These are phyloP conservation scores for Penicillium verhagenii DNA, from an alignment of 495 filamentous ascomycete species.

Conservation along the genomic window DNA sequence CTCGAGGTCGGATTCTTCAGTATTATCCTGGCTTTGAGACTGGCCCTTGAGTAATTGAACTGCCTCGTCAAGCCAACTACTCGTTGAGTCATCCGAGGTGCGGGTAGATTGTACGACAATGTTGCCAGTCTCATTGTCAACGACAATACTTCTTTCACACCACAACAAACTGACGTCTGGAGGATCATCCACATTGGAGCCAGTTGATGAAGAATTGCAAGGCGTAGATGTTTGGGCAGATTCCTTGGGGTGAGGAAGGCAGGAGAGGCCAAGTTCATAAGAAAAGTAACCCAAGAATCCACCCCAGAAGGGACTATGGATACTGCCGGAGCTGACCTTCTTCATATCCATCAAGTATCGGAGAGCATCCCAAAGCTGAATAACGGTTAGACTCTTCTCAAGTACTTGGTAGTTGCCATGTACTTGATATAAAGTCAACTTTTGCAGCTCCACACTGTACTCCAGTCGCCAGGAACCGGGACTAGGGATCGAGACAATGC, in stretches of 20 bases:
- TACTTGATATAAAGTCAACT: slow-evolving; percentile 25
- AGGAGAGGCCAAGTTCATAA: slow-evolving; percentile 76
- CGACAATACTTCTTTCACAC: slow-evolving; percentile 74
- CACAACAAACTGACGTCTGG: slow-evolving; percentile 78
- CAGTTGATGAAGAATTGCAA: not conserved
- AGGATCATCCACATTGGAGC: slow-evolving; percentile 36
- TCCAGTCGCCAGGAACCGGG: slow-evolving; percentile 44
- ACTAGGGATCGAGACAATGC: slow-evolving; percentile 42
- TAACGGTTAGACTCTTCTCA: slow-evolving; percentile 28
- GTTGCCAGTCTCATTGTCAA: slow-evolving; percentile 65
- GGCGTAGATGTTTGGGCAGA: slow-evolving; percentile 6
- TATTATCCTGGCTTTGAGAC: not conserved
- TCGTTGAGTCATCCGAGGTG: slow-evolving; percentile 33
- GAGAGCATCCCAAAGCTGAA: slow-evolving; percentile 43
- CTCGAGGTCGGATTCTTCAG: slow-evolving; percentile 15
- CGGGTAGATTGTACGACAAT: slow-evolving; percentile 64
- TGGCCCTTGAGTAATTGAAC: slow-evolving; percentile 21
- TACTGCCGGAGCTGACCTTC: slow-evolving; percentile 41
- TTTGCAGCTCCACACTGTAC: slow-evolving; percentile 29
- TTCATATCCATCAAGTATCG: slow-evolving; percentile 55
- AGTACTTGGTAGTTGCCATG: slow-evolving; percentile 3
- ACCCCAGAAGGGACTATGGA: slow-evolving; percentile 70
- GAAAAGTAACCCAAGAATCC: slow-evolving; percentile 88
- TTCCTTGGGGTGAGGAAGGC: slow-evolving; percentile 37
- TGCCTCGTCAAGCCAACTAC: slow-evolving; percentile 41